Percentiles rank a stretch among this genome's conserved stretches.
Conservation (phyloP, 2,329 filamentous ascomycete genomes). For the Trichophaea hybrida region DNA sequence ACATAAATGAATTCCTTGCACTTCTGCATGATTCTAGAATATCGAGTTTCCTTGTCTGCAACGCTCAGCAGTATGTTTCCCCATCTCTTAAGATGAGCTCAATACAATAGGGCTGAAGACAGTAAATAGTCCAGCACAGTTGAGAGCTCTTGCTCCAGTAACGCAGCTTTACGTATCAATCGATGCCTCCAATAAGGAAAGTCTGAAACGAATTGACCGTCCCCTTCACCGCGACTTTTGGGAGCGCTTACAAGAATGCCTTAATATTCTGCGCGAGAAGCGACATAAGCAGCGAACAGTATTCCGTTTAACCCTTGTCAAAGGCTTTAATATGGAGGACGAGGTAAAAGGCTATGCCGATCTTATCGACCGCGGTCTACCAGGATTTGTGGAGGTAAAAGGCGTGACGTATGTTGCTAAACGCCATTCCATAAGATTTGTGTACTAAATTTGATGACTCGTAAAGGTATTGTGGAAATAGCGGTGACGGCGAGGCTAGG, state of each 20-base stretch:
- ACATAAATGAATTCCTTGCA: constrained; percentile 80
- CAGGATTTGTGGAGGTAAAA: constrained; percentile 90
- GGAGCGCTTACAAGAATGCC: constrained; percentile 83
- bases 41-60: constrained; percentile 90
- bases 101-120: no score
- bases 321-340: constrained; percentile 94
- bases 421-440: no score
- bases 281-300: constrained; percentile 80
- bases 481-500: constrained; percentile 66
- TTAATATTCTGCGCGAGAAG: constrained; percentile 75
- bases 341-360: constrained; percentile 82
- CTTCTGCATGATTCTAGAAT: constrained; percentile 78
- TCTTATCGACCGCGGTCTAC: constrained; percentile 70
- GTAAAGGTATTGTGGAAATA: constrained; percentile 59
- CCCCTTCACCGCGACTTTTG: constrained; percentile 93
- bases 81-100: no score
- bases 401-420: constrained; percentile 55
- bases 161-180: constrained; percentile 96
- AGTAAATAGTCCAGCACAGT: constrained; percentile 50
- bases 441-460: no score
- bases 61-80: constrained; percentile 57
- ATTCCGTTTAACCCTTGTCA: constrained; percentile 87
- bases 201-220: constrained; percentile 73
- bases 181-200: constrained; percentile 81
- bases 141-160: constrained; percentile 66